Evolutionary conservation across 208 protist species (phyloP), one percentile per base, ranked within the genome.

Genomic region (Acanthamoeba sp.): DNA sequence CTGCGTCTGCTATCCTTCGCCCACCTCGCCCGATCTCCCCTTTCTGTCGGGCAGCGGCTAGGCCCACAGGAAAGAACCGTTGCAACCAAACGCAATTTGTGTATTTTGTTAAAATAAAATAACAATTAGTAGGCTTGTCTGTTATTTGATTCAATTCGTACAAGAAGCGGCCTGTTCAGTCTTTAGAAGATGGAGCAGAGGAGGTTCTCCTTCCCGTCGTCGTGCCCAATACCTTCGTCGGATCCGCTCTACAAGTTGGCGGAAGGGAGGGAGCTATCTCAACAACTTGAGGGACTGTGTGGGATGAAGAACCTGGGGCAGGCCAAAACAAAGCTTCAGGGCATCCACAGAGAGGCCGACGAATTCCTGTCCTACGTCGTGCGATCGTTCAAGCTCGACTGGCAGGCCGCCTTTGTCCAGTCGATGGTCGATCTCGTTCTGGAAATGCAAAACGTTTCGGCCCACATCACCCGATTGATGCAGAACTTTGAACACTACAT

Each of bases 401-500:
- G 71, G 71, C 71, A 80, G 71, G 38, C 36, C 36, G 20, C 71
- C 9, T 80, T 80, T 18, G 71, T 80, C 34, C 71, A 80, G 14
- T 80, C 71, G 36, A 48, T 48, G 71, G 38, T 80, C 71, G 71
- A 80, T n/a, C 71, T 80, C 71, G 71, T 80, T 14, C 71, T 80
- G 1, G 36, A 80, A 36, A 38, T 80, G 36, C 71, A 80, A 36
- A 48, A 27, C 71, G 71, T 80, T 5, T 38, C 71, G 7, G 18
- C 38, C 36, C 71, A 45, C 14, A 80, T 80, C 34, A 16, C 36
- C 20, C 32, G 20, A 3, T n/a, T 45, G 14, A 38, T 80, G 38
- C 71, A 80, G 29, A 80, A 80, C 71, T 45, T 80, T 38, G 71
- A 80, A 36, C 71, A 80, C 71, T 80, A 80, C 36, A 80, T 80